Evolutionary conservation across 2,329 filamentous ascomycete species (phyloP).

Genomic region (Phoma herbarum): DNA sequence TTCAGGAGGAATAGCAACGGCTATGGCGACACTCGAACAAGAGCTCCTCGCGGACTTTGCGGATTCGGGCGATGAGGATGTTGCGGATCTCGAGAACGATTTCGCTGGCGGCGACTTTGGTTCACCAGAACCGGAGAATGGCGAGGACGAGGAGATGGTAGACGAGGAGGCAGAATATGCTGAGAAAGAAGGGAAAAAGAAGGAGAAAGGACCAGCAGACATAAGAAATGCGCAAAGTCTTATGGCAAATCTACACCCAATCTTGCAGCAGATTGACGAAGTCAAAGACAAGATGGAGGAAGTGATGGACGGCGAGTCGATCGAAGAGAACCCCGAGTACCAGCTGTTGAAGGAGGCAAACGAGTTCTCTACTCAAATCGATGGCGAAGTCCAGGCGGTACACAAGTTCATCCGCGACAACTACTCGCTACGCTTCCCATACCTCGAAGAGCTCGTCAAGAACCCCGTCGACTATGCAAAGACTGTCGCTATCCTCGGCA

Average conservation of each 20-base stretch:
- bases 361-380: slow-evolving; percentile 88
- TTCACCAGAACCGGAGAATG: slow-evolving; percentile 57
- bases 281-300: slow-evolving; percentile 73
- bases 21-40: slow-evolving; percentile 87
- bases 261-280: slow-evolving; percentile 70
- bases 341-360: slow-evolving; percentile 88
- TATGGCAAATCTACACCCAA: slow-evolving; percentile 81
- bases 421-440: slow-evolving; percentile 92
- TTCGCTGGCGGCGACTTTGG: slow-evolving; percentile 48
- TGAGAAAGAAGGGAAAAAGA: slow-evolving; percentile 68
- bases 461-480: slow-evolving; percentile 96
- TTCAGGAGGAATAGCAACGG: slow-evolving; percentile 11
- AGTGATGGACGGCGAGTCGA: slow-evolving; percentile 73
- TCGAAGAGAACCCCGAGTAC: slow-evolving; percentile 93
- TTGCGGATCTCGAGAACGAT: slow-evolving; percentile 45
- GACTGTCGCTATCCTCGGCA: slow-evolving; percentile 90
- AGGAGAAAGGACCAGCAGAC: slow-evolving; percentile 72
- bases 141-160: slow-evolving; percentile 67
- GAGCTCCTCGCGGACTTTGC: slow-evolving; percentile 93
- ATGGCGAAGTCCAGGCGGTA: slow-evolving; percentile 88
- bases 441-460: slow-evolving; percentile 87
- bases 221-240: slow-evolving; percentile 80
- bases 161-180: slow-evolving; percentile 66
- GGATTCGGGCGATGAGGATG: slow-evolving; percentile 73
- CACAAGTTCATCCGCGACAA: slow-evolving; percentile 98